These are phyloP conservation scores for Bassia scoparia DNA, from an alignment of 148 eudicot species.

Conservation along the genomic window DNA sequence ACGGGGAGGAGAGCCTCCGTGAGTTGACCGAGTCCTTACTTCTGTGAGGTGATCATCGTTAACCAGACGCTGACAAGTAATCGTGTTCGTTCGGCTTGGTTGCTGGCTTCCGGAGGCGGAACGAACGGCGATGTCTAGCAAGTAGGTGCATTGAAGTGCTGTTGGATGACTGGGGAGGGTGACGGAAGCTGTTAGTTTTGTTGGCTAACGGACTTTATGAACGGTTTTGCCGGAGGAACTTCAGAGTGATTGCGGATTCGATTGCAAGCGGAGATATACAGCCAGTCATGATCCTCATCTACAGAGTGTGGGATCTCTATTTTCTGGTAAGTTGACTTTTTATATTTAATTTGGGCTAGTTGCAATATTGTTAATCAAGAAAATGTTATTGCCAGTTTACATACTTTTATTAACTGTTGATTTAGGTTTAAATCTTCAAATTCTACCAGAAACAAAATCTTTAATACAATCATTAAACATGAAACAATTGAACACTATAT, in stretches of 20 bases:
- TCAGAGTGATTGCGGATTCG: slow-evolving; percentile 46
- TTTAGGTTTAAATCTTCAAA: no score
- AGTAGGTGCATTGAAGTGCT: slow-evolving; percentile 66
- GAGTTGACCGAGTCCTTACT: slow-evolving; percentile 58
- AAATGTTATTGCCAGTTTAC: no score
- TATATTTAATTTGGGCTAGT: no score
- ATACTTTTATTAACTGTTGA: no score
- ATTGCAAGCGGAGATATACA: slow-evolving; percentile 43
- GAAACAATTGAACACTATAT: no score
- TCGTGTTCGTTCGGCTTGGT: slow-evolving; percentile 48
- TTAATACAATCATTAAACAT: no score
- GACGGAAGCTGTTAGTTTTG: slow-evolving; percentile 38
- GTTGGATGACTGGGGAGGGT: slow-evolving; percentile 35
- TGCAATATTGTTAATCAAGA: no score
- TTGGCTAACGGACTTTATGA: slow-evolving; percentile 47
- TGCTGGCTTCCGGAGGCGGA: slow-evolving; percentile 72
- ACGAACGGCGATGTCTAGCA: slow-evolving; percentile 43
- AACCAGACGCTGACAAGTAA: slow-evolving; percentile 40
- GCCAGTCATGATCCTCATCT: slow-evolving; percentile 59
- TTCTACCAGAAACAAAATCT: no score
- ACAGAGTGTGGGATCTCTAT: slow-evolving; percentile 63
- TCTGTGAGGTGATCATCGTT: slow-evolving; percentile 38
- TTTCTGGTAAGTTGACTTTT: slow-evolving; percentile 53
- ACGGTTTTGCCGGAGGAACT: slow-evolving; percentile 39
- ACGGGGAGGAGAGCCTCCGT: slow-evolving; percentile 33